phyloP scores from a whole-genome alignment of 2,329 filamentous ascomycete genomes.

The Thermochaetoides dissita region DNA sequence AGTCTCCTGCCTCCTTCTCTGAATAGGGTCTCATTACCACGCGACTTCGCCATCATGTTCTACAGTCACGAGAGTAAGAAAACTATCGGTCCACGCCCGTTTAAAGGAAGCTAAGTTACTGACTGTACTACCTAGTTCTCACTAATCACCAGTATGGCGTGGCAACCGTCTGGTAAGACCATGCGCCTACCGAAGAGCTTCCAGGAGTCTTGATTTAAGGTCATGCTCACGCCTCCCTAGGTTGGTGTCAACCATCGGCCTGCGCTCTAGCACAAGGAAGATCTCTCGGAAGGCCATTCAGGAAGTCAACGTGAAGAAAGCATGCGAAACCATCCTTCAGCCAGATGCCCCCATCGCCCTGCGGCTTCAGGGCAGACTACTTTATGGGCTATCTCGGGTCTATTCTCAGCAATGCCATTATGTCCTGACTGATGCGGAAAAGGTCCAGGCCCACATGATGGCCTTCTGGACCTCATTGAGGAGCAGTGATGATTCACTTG shows the following conservation, averaged over 20 bases:
- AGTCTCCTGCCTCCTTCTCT: no score
- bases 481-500: conserved; percentile 39
- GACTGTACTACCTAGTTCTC: conserved; percentile 41
- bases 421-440: conserved; percentile 66
- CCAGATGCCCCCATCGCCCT: conserved; percentile 74
- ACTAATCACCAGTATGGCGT: conserved; percentile 81
- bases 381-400: conserved; percentile 75
- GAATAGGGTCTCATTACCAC: not conserved
- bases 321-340: conserved; percentile 76
- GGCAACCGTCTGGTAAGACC: conserved; percentile 74
- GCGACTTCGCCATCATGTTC: conserved; percentile 49
- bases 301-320: conserved; percentile 72
- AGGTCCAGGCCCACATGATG: conserved; percentile 59
- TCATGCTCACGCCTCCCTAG: conserved; percentile 29
- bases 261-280: conserved; percentile 54
- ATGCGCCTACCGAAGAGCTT: no score
- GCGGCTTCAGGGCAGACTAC: conserved; percentile 74
- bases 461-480: conserved; percentile 46
- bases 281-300: conserved; percentile 77
- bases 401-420: conserved; percentile 81
- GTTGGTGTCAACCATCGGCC: conserved; percentile 80
- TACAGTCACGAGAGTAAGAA: conserved; percentile 83
- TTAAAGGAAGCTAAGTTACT: conserved; percentile 14
- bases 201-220: no score
- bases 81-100: not conserved